Conservation (phyloP, 768 basidiomycete species). For the Psilocybe cyanescens region DNA sequence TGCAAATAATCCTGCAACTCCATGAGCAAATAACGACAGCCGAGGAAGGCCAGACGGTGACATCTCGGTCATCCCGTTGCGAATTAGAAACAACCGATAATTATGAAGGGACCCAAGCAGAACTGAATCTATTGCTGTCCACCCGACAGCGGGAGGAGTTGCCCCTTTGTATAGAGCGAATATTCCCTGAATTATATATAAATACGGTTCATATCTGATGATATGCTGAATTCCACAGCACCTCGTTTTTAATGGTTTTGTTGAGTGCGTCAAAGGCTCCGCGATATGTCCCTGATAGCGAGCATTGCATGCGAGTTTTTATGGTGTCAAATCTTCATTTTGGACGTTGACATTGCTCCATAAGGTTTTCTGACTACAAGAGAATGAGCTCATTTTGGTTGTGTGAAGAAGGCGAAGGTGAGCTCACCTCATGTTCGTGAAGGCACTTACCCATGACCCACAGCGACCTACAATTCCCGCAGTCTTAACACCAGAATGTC, state of each 20-base stretch:
- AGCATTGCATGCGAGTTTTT: constrained; percentile 74
- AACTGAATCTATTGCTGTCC: constrained; percentile 75
- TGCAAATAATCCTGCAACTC: constrained; percentile 67
- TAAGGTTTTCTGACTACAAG: background rate
- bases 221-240: constrained; percentile 24
- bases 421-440: constrained; percentile 8
- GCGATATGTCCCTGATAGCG: constrained; percentile 63
- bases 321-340: constrained; percentile 66
- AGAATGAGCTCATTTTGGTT: background rate
- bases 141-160: constrained; percentile 72
- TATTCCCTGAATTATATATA: constrained; percentile 45
- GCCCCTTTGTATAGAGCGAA: constrained; percentile 77
- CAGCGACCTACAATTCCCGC: constrained; percentile 52
- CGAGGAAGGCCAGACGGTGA: constrained; percentile 48
- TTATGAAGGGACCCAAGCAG: constrained; percentile 73
- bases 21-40: constrained; percentile 66
- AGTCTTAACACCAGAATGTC: constrained; percentile 11
- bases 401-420: background rate
- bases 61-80: constrained; percentile 55
- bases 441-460: constrained; percentile 63
- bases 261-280: constrained; percentile 63
- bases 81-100: constrained; percentile 64
- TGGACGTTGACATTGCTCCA: background rate
- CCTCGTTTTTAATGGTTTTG: constrained; percentile 65
- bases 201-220: constrained; percentile 7